Base-by-base conservation (phyloP, 371 early-diverging fungal species). In the Umbelopsis sp. region DNA sequence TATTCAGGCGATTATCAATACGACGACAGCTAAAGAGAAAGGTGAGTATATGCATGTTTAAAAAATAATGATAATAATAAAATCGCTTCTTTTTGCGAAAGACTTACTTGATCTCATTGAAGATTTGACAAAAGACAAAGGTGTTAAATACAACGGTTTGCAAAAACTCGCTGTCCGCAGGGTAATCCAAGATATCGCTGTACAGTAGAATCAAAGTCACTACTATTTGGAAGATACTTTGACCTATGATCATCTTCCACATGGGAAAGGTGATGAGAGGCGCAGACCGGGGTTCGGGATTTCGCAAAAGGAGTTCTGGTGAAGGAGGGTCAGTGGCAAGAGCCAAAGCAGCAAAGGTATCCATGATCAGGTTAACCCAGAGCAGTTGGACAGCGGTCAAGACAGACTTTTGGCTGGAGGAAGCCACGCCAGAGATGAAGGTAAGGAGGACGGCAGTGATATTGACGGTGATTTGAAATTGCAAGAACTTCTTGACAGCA, bases 291-390 rank as follows among this genome's bases (percentile, higher is more conserved):
- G 83, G 74, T 63, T 89, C 87, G 6, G 94, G 94, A 25, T 70
- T 65, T 41, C 89, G 81, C 32, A 89, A 72, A 18, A 93, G 67
- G 6, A 92, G 70, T 18, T 91, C 88, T 11, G 78, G 67, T 0
- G 88, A 88, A 10, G 93, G 93, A 7, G 87, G 81, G 70, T 94
- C 93, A 0, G 92, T 91, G 4, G 93, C 93, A 0, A 94, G 76
- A 1, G 91, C 92, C 10, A 94, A 72, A 20, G 94, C 91, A 11
- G 89, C 93, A 57, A 94, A 79, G 4, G 91, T 91, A 75, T 94
- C 92, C 92, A 93, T 93, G 52, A 92, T 91, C 68, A 93, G 71
- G 70, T 93, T 94, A 63, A 93, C 84, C 94, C 94, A 94, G 16
- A 94, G 75, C 7, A 94, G 79, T 70, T 92, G 92, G 4, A 92